These are phyloP conservation scores for Colletotrichum sp. DNA, from an alignment of 2,329 filamentous ascomycete species.

Conservation along the genomic window DNA sequence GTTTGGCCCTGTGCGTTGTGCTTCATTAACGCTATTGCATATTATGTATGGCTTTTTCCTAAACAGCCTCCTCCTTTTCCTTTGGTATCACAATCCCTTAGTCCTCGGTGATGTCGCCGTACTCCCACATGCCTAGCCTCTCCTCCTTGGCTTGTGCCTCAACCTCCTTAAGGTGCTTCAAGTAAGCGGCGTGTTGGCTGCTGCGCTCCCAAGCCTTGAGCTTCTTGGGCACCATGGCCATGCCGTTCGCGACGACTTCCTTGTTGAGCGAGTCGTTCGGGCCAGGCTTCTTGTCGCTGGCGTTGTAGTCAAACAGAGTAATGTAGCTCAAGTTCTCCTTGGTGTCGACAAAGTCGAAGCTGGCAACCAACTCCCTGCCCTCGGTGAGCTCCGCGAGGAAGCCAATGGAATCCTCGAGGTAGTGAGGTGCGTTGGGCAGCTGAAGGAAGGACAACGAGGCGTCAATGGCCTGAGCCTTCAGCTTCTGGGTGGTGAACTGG, in stretches of 20 bases:
- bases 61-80: neutral
- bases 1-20: neutral
- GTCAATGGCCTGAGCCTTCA: constrained; percentile 87
- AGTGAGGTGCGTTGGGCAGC: constrained; percentile 82
- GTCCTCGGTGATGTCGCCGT: constrained; percentile 94
- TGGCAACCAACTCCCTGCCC: constrained; percentile 81
- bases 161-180: constrained; percentile 74
- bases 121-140: constrained; percentile 94
- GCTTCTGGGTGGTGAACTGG: constrained; percentile 80
- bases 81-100: constrained; percentile 41
- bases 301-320: constrained; percentile 83
- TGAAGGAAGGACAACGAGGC: constrained; percentile 89
- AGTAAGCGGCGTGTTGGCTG: constrained; percentile 69
- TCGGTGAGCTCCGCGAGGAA: constrained; percentile 79
- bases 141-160: constrained; percentile 81
- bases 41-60: constrained; percentile 11
- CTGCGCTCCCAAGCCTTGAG: constrained; percentile 88
- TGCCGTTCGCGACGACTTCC: constrained; percentile 81
- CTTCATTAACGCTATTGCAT: constrained; percentile 16
- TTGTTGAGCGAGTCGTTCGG: constrained; percentile 86
- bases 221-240: constrained; percentile 92
- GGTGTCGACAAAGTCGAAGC: constrained; percentile 82
- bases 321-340: constrained; percentile 85
- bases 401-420: constrained; percentile 78
- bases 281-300: constrained; percentile 57